Conservation (phyloP, 2,329 filamentous ascomycete genomes). For the Stagonosporopsis chrysanthemi region DNA sequence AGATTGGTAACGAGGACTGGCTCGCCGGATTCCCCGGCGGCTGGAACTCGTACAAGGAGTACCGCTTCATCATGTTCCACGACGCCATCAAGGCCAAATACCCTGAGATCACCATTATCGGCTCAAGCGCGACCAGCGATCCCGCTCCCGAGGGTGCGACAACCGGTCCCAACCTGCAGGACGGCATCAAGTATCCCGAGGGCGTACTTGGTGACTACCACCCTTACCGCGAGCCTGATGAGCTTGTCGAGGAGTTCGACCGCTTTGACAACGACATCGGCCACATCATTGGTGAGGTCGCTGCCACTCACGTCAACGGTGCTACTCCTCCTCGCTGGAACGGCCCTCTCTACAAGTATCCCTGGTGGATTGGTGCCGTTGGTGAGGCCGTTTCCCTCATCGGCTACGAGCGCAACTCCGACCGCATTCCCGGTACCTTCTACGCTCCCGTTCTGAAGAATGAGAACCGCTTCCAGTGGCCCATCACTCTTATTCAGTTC, state of each 20-base stretch:
- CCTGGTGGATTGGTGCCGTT: constrained; percentile 63
- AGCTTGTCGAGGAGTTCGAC: constrained; percentile 53
- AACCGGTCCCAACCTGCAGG: constrained; percentile 42
- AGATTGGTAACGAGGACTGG: constrained; percentile 52
- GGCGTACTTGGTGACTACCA: constrained; percentile 50
- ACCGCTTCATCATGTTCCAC: constrained; percentile 46
- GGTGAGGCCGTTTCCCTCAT: constrained; percentile 71
- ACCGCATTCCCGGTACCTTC: constrained; percentile 62
- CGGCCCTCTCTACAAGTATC: constrained; percentile 32
- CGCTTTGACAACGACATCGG: constrained; percentile 52
- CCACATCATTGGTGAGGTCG: constrained; percentile 48
- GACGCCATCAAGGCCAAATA: constrained; percentile 45
- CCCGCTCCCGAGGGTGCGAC: constrained; percentile 42
- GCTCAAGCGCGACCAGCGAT: constrained; percentile 41
- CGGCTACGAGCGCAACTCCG: constrained; percentile 70
- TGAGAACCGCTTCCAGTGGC: constrained; percentile 47
- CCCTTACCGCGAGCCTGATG: constrained; percentile 54
- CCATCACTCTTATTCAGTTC: constrained; percentile 51
- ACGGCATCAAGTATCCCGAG: constrained; percentile 31
- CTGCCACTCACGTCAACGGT: constrained; percentile 44
- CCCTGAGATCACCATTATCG: constrained; percentile 47
- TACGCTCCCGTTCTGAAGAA: constrained; percentile 47
- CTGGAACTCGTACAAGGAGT: constrained; percentile 39
- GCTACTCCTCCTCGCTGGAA: constrained; percentile 36
- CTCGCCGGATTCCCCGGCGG: constrained; percentile 42